Conservation (phyloP, 202 grass and related monocot genomes). For the Digitaria exilis region DNA sequence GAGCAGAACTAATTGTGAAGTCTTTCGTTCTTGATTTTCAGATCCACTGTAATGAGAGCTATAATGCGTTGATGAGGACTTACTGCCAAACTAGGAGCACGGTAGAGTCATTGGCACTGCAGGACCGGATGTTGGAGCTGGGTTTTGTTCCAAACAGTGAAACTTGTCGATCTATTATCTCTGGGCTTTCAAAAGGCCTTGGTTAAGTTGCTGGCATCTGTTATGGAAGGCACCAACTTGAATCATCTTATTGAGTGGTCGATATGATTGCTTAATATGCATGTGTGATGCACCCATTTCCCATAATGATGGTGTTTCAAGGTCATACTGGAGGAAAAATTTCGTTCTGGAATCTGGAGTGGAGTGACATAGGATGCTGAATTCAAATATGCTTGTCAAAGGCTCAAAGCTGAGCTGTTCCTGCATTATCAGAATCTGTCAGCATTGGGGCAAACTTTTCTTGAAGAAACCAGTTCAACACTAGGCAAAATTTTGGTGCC, state of each 20-base stretch:
- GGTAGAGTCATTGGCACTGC: constrained; percentile 56
- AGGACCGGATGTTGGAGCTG: constrained; percentile 70
- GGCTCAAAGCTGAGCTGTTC: neutral
- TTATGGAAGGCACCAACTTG: neutral
- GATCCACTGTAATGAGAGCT: constrained; percentile 64
- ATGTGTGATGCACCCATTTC: neutral
- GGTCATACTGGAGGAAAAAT: neutral
- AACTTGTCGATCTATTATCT: constrained; percentile 70
- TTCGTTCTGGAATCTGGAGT: neutral
- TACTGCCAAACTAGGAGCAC: constrained; percentile 59
- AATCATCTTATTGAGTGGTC: constrained; percentile 2
- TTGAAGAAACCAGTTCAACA: neutral
- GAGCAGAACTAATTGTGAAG: constrained; percentile 61
- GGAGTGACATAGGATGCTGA: neutral
- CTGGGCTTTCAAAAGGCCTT: constrained; percentile 63
- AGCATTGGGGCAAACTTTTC: neutral
- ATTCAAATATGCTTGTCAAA: neutral
- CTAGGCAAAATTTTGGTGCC: neutral
- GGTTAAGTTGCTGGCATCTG: constrained; percentile 24
- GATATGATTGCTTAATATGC: neutral
- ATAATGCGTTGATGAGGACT: constrained; percentile 64
- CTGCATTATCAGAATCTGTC: neutral
- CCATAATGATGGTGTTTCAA: neutral
- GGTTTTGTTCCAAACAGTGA: constrained; percentile 77
- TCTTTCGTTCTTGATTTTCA: constrained; percentile 62